Conservation (phyloP, 805 yeast species). For the Schwanniomyces sp. region DNA sequence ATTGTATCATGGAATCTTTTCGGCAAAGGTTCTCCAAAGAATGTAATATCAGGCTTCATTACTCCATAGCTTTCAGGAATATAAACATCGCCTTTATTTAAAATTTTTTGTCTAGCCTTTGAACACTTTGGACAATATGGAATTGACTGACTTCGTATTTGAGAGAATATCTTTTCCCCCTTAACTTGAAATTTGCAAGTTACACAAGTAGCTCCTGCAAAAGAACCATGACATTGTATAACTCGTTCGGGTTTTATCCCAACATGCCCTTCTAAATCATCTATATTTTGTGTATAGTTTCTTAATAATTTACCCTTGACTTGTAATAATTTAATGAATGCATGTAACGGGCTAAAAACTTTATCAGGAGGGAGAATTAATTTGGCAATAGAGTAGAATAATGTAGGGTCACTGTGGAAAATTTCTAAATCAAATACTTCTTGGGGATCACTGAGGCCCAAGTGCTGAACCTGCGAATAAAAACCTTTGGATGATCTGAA, state of each 20-base stretch:
- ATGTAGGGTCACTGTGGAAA: conserved; percentile 36
- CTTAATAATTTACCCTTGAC: conserved; percentile 36
- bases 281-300: conserved; percentile 47
- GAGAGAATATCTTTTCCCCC: conserved; percentile 47
- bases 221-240: conserved; percentile 83
- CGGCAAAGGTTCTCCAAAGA: conserved; percentile 74
- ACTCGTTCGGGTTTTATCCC: conserved; percentile 52
- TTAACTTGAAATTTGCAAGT: conserved; percentile 64
- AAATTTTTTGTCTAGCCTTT: conserved; percentile 14
- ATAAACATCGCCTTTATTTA: conserved; percentile 24
- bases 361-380: conserved; percentile 43
- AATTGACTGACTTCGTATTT: conserved; percentile 45
- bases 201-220: conserved; percentile 70
- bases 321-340: conserved; percentile 37
- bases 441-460: conserved; percentile 44
- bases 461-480: conserved; percentile 51
- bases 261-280: conserved; percentile 49
- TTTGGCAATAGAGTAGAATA: conserved; percentile 44
- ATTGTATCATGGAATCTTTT: conserved; percentile 30
- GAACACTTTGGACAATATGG: conserved; percentile 55
- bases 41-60: conserved; percentile 89
- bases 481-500: conserved; percentile 58
- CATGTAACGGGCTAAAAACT: conserved; percentile 37
- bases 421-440: conserved; percentile 43
- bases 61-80: conserved; percentile 39